A percentile compares a stretch with the other conserved stretches of the same genome.
phyloP scores from a whole-genome alignment of 768 basidiomycete genomes.

The Ramaria sp. region DNA sequence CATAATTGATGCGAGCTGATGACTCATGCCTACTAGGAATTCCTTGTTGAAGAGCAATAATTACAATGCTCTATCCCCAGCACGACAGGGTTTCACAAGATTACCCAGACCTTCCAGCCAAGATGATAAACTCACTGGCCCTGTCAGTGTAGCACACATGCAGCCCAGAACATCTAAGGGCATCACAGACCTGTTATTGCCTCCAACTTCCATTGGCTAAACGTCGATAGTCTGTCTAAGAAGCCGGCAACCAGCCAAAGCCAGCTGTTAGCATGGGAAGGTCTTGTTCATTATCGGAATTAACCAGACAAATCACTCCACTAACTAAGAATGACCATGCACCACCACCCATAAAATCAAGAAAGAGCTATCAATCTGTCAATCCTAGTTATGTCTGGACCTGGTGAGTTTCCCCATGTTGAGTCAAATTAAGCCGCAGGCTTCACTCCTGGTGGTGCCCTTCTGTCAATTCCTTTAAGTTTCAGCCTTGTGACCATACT shows the following conservation, averaged over 20 bases:
- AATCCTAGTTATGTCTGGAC: constrained; percentile 69
- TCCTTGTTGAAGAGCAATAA: too few species aligned
- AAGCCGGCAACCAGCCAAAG: constrained; percentile 68
- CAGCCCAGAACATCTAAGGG: too few species aligned
- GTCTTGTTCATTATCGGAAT: constrained; percentile 93
- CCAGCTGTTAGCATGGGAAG: constrained; percentile 81
- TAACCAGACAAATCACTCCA: constrained; percentile 96
- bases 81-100: too few species aligned
- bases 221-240: constrained; percentile 80
- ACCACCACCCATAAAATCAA: constrained; percentile 81
- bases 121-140: too few species aligned
- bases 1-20: too few species aligned
- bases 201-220: too few species aligned
- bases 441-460: constrained; percentile 73
- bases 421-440: constrained; percentile 82
- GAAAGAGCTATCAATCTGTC: constrained; percentile 81
- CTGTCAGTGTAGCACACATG: too few species aligned
- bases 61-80: too few species aligned
- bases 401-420: constrained; percentile 76
- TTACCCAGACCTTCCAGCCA: too few species aligned
- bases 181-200: too few species aligned
- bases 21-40: too few species aligned
- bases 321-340: constrained; percentile 86
- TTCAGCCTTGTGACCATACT: too few species aligned
- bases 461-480: constrained; percentile 80